phyloP scores from a whole-genome alignment of 1,139 yeast genomes.

The Saccharomyces uvarum region DNA sequence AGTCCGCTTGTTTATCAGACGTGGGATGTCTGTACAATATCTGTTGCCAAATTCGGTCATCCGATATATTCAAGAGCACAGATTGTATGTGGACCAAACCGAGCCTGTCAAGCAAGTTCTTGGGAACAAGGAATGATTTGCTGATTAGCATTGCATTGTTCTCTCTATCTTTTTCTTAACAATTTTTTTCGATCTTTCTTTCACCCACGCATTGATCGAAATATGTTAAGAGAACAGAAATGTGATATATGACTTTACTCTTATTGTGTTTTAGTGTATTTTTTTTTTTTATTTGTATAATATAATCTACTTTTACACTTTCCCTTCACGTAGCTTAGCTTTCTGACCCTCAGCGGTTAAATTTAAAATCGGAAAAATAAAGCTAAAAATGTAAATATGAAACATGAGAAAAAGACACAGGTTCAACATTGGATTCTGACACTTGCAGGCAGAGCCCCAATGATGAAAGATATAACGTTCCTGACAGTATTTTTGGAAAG shows the following conservation, averaged over 20 bases:
- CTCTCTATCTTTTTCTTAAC: background rate
- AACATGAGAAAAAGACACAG: background rate
- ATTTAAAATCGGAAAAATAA: background rate
- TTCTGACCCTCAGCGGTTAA: background rate
- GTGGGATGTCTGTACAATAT: slow-evolving; percentile 96
- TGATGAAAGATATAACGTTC: background rate
- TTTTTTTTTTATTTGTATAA: background rate
- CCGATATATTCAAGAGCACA: slow-evolving; percentile 87
- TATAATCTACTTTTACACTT: background rate
- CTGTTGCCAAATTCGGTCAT: slow-evolving; percentile 90
- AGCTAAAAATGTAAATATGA: background rate
- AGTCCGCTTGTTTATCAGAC: slow-evolving; percentile 79
- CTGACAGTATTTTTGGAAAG: background rate
- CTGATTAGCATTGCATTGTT: background rate
- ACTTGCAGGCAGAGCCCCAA: background rate
- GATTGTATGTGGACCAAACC: slow-evolving; percentile 70
- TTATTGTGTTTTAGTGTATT: background rate
- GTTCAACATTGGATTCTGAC: background rate
- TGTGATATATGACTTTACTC: background rate
- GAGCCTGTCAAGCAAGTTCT: slow-evolving; percentile 93
- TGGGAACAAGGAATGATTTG: slow-evolving; percentile 35
- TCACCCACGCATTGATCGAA: background rate
- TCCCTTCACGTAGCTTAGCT: background rate
- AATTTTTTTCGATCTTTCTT: background rate
- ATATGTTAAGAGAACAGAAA: background rate